Evolutionary conservation across 148 eudicot species (phyloP).

Genomic region (Silene conica): DNA sequence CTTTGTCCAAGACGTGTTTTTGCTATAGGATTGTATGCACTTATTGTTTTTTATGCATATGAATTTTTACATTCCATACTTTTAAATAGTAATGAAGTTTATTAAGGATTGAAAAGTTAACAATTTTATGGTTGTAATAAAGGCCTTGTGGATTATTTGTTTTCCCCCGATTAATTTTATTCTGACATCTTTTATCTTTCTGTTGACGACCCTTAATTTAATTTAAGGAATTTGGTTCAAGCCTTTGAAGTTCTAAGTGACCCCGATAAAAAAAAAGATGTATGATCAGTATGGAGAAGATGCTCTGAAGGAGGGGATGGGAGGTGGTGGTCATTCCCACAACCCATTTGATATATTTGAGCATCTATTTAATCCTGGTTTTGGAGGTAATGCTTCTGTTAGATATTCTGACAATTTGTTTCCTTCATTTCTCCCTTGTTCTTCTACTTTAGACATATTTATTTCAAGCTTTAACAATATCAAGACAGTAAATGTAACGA

Average conservation of each 20-base stretch:
- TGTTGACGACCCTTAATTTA: constrained; percentile 21
- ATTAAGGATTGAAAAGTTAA: background rate
- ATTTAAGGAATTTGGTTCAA: constrained; percentile 74
- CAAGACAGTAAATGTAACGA: background rate
- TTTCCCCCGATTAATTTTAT: background rate
- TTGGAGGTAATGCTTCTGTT: constrained; percentile 43
- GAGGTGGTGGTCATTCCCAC: constrained; percentile 48
- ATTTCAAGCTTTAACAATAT: background rate
- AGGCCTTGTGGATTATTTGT: background rate
- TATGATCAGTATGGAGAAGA: constrained; percentile 78
- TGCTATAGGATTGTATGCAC: background rate
- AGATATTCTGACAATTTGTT: background rate
- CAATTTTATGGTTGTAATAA: background rate
- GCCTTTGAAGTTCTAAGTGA: constrained; percentile 76
- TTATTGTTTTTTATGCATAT: background rate
- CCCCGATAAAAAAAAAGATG: constrained; percentile 61
- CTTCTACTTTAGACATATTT: background rate
- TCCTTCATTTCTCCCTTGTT: background rate
- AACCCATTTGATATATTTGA: constrained; percentile 68
- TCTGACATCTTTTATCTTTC: background rate
- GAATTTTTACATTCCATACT: background rate
- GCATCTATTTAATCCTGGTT: constrained; percentile 47
- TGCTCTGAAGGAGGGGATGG: constrained; percentile 78
- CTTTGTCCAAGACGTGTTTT: background rate
- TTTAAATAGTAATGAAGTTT: background rate